phyloP scores from a whole-genome alignment of 129 eudicot genomes.

The Centella asiatica region DNA sequence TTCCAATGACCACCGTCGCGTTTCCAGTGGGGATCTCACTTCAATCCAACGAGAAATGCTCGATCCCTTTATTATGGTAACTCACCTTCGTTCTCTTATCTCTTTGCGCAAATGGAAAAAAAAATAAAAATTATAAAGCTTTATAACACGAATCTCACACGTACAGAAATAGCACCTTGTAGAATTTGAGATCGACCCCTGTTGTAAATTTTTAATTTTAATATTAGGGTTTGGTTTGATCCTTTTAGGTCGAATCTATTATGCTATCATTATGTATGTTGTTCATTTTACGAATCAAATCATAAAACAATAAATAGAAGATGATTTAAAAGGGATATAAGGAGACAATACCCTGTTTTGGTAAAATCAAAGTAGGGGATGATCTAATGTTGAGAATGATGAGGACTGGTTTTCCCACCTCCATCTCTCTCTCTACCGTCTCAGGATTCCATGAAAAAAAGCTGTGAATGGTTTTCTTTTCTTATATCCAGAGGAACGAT shows the following conservation, averaged over 20 bases:
- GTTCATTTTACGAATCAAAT: too few relatives aligned
- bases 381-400: slow-evolving; percentile 11
- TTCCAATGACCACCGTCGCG: slow-evolving; percentile 12
- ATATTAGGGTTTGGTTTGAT: slow-evolving; percentile 15
- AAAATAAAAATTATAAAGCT: not conserved
- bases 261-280: too few relatives aligned
- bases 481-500: too few relatives aligned
- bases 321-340: not conserved
- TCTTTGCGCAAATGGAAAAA: slow-evolving; percentile 44
- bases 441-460: not conserved
- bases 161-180: not conserved
- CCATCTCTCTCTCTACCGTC: not conserved
- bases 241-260: too few relatives aligned
- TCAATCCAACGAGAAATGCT: slow-evolving; percentile 27
- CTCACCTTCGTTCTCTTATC: slow-evolving; percentile 40
- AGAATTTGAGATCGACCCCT: slow-evolving; percentile 11
- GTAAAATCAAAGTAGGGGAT: not conserved
- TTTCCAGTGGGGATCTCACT: slow-evolving; percentile 17
- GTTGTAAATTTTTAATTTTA: slow-evolving; percentile 4
- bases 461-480: not conserved
- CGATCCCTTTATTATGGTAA: slow-evolving; percentile 32
- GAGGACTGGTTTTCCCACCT: not conserved
- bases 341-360: not conserved
- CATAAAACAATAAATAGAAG: too few relatives aligned
- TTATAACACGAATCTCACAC: not conserved